phyloP scores from a whole-genome alignment of 345 rosid species.

The Camelina neglecta region DNA sequence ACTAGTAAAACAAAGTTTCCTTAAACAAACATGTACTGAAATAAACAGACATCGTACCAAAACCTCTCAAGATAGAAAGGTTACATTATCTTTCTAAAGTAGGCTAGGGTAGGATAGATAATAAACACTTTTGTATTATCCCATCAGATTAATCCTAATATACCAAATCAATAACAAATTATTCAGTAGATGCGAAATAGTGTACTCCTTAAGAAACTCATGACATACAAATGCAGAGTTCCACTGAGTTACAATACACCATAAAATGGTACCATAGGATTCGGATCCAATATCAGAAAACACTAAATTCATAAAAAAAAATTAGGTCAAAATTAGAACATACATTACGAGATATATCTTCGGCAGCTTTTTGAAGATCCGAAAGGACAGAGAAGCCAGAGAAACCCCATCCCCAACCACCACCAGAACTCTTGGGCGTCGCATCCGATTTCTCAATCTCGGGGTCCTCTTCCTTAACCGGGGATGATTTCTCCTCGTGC shows the following conservation, averaged over 20 bases:
- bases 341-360: conserved; percentile 96
- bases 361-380: conserved; percentile 95
- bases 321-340: background rate
- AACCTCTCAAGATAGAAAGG: no score
- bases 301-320: background rate
- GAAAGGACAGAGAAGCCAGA: conserved; percentile 78
- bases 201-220: no score
- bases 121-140: no score
- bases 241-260: background rate
- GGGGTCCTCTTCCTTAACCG: conserved; percentile 38
- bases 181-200: no score
- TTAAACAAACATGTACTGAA: no score
- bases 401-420: conserved; percentile 97
- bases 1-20: background rate
- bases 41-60: background rate
- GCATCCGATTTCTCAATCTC: conserved; percentile 32
- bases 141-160: no score
- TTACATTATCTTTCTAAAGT: no score
- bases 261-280: conserved; percentile 3
- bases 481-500: conserved; percentile 37
- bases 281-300: conserved; percentile 25
- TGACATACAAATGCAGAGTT: background rate
- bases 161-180: no score
- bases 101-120: no score
- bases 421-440: conserved; percentile 46